phyloP scores from a whole-genome alignment of 352 stramenopile species.

The Phytophthora boehmeriae region DNA sequence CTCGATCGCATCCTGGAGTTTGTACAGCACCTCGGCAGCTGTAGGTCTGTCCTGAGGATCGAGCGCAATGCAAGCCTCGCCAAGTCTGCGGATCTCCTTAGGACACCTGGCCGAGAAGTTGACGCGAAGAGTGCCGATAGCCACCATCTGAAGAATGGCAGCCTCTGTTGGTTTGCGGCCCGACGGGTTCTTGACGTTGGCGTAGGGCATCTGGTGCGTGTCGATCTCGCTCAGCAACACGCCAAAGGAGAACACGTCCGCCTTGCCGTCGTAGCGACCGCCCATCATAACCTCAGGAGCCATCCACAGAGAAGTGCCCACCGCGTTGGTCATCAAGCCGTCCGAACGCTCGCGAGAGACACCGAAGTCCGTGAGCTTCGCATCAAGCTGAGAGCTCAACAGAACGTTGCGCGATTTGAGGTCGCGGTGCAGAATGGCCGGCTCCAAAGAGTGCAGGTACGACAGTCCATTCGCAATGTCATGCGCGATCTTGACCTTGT shows the following conservation, averaged over 20 bases:
- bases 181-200: constrained; percentile 34
- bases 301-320: constrained; percentile 63
- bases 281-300: constrained; percentile 60
- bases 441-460: constrained; percentile 59
- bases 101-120: constrained; percentile 42
- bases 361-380: constrained; percentile 69
- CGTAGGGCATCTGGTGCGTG: constrained; percentile 50
- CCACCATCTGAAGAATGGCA: constrained; percentile 49
- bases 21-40: constrained; percentile 38
- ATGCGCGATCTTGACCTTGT: constrained; percentile 61
- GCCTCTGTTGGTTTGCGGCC: constrained; percentile 41
- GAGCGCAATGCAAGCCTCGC: constrained; percentile 39
- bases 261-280: constrained; percentile 46
- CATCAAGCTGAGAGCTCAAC: constrained; percentile 46
- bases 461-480: constrained; percentile 47
- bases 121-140: constrained; percentile 33
- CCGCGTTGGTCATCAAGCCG: constrained; percentile 47
- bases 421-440: constrained; percentile 62
- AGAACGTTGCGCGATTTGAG: constrained; percentile 86
- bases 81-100: constrained; percentile 30
- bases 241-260: constrained; percentile 59
- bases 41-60: constrained; percentile 39
- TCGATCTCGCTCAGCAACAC: constrained; percentile 56
- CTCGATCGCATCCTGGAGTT: constrained; percentile 37
- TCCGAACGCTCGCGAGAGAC: constrained; percentile 48